Base-by-base conservation (phyloP, 2,329 filamentous ascomycete species). In the Colletotrichum lentis region DNA sequence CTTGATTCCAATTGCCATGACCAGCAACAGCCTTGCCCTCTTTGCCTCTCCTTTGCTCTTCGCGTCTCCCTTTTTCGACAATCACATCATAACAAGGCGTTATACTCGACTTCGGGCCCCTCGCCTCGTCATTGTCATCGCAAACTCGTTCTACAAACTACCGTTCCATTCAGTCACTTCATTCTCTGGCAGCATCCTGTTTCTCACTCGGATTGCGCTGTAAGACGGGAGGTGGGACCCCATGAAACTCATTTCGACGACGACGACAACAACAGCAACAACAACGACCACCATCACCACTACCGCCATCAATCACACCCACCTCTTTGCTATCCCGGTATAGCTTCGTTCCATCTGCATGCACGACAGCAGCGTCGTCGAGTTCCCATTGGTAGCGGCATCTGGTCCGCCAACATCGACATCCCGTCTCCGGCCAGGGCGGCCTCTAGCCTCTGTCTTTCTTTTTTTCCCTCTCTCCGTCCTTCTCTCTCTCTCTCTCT, bases 271-370 rank as follows among this genome's bases (percentile, higher is more conserved):
- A 31, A 7, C 27, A 31, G 8, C 27, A 31, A 8, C 27, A 27
- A 27, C 27, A 31, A 31, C 27, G 27, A 31, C 5, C 27, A 31
- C 7, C 27, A 31, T 31, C 27, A 31, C 35, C 44, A 47, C 44
- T n/a, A 50, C 44, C 20, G 7, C 55, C 39, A 57, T 59, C 59
- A 63, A n/a, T n/a, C n/a, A n/a, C 53, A 35, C 62, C 27, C 43
- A 52, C 58, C 49, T 20, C 60, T 64, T 18, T 52, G 47, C 46
- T 46, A 55, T 54, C 31, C 50, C 41, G 61, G 65, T 67, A 56
- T 52, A 65, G 65, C 62, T 50, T 68, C 65, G 62, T 60, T 54
- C 54, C 49, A 68, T 60, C 65, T 65, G 55, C 65, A 65, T 27
- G 49, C 55, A 64, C 61, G 41, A 55, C 65, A 65, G 41, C 65